Base-by-base conservation (phyloP, 805 yeast genomes). In the Ogataea philodendri region DNA sequence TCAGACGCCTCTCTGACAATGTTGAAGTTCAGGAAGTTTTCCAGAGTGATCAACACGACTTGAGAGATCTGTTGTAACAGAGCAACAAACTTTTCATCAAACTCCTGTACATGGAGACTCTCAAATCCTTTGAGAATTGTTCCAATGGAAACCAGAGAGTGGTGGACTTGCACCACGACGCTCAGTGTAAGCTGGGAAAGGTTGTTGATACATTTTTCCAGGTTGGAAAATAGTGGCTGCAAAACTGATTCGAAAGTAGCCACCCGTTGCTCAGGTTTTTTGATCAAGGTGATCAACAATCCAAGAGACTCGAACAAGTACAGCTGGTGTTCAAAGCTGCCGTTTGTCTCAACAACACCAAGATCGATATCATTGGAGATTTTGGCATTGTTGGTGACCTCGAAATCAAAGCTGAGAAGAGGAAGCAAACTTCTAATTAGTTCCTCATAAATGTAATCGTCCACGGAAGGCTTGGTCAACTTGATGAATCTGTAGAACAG, bases 281-380 rank as follows among this genome's bases (percentile, higher is more conserved):
- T 64, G n/a, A 69, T 57, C 14, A 71, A 55, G 3, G 81, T 69
- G 28, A 86, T 76, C 44, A 93, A 66, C 37, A 86, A 58, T 5
- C 98, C 97, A 37, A 85, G 69, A 3, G 95, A 74, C 63, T 93
- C 98, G 59, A 84, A 90, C 15, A 93, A 62, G 51, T 85, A 81
- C 32, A 86, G 64, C 60, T 90, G 96, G 49, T 77, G 77, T 45
- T 80, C 85, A 62, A 90, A 88, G 2, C 79, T 76, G 8, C 76
- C 78, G 19, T 41, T 36, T 30, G 79, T 83, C 44, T 81, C 87
- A 18, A 66, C 56, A 9, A 51, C 42, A 10, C 54, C 52, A 26
- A 61, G 41, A 51, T 67, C 66, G 20, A 63, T 62, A 24, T 53
- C 54, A 14, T 52, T 51, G 1, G 52, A 22, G 5, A 46, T 33